Conservation (phyloP, 768 basidiomycete genomes). For the Chalciporus piperatus region DNA sequence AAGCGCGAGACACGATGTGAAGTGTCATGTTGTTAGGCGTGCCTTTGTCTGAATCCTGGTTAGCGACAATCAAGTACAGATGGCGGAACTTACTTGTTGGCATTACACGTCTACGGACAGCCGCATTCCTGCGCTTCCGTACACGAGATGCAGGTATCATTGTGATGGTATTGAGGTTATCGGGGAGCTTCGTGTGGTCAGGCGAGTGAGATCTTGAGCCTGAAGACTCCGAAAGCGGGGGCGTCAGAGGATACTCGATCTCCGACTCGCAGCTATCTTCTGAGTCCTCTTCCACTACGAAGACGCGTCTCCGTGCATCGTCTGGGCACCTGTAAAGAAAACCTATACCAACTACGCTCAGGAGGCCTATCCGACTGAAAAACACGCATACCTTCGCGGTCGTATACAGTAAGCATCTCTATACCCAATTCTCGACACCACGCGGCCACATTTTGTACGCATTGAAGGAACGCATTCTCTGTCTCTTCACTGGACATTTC, state of each 20-base stretch:
- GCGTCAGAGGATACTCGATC: conserved; percentile 68
- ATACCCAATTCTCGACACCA: conserved; percentile 71
- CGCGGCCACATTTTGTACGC: conserved; percentile 46
- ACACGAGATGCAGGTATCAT: conserved; percentile 12
- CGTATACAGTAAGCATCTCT: conserved; percentile 65
- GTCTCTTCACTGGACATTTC: conserved; percentile 33
- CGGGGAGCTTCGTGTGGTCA: conserved; percentile 18
- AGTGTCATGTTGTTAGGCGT: conserved; percentile 39
- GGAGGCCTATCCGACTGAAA: neutral
- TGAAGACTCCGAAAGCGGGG: conserved; percentile 72
- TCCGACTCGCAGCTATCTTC: conserved; percentile 50
- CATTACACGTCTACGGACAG: conserved; percentile 19
- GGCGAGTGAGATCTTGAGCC: conserved; percentile 65
- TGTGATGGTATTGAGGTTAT: conserved; percentile 19
- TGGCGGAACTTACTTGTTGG: conserved; percentile 18
- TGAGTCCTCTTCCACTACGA: conserved; percentile 19
- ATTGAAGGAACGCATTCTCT: conserved; percentile 48
- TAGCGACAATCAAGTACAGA: conserved; percentile 5
- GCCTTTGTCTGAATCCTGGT: conserved; percentile 10
- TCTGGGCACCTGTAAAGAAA: conserved; percentile 39
- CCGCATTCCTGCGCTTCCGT: conserved; percentile 25
- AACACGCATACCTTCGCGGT: conserved; percentile 56
- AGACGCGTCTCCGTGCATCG: conserved; percentile 40
- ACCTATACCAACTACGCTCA: conserved; percentile 32
- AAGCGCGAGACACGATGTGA: conserved; percentile 54